Evolutionary conservation across 345 rosid genomes (phyloP), one percentile per base, ranked within the genome.

Genomic region (Rhodamnia argentea): DNA sequence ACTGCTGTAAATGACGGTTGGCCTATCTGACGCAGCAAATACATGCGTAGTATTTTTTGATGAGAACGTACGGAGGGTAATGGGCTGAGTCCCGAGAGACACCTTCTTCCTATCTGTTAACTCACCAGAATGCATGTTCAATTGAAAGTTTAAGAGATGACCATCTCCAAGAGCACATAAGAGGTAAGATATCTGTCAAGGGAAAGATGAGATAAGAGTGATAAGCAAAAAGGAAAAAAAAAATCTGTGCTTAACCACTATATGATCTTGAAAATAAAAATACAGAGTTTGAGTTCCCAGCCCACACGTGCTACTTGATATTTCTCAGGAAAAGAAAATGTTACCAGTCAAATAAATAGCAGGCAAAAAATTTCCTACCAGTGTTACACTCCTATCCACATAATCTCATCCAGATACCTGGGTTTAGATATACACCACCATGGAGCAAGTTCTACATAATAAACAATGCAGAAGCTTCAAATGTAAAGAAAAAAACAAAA

Each of bases 81-180:
- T 96, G 47, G 99, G 99, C 88, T 94, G 98, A 82, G 98, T 96
- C 81, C 99, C 99, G 20, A 96, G 91, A 55, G 99, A 96, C 42
- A 96, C 95, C 90, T 95, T 97, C 86, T 97, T 97, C 86, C 99
- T 92, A 87, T 95, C 95, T 9, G 95, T 88, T 85, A 97, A 89
- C 91, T 94, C 95, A 50, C 99, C 98, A 11, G 89, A 91, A 74
- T 89, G 90, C 89, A 93, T 90, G 90, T 95, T 96, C 91, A 97
- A 90, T 83, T 92, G 91, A 87, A 96, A 96, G 90, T 92, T 97
- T 85, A 97, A 88, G 83, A 97, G 97, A 91, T 96, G 98, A 47
- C 99, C 99, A 88, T 97, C 99, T 91, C 99, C 98, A 85, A 97
- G 99, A 84, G 97, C 99, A 89, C 99, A 97, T 86, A 97, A 90